Evolutionary conservation across 73 alveolate species (phyloP).

Genomic region (Paramecium tetraurelia): DNA sequence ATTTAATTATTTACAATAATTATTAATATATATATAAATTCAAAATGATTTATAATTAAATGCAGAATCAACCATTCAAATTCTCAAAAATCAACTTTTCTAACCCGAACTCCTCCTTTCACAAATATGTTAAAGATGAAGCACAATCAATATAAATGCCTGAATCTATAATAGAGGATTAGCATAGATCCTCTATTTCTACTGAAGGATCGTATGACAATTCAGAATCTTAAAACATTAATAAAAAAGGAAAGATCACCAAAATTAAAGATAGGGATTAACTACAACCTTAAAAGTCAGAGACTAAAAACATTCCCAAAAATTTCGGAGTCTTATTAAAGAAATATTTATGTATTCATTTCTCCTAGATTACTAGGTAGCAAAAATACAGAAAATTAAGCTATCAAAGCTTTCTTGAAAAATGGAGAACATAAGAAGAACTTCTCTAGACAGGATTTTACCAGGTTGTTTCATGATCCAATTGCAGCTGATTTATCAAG

Average conservation of each 20-base stretch:
- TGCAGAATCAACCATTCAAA: not conserved
- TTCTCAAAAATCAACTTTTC: not conserved
- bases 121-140: not conserved
- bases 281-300: not conserved
- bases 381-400: not conserved
- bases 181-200: not conserved
- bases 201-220: not conserved
- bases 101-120: not conserved
- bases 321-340: conserved; percentile 31
- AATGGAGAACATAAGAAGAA: conserved; percentile 29
- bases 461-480: not conserved
- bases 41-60: not conserved
- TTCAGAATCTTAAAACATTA: not conserved
- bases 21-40: not conserved
- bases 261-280: not conserved
- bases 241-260: not conserved
- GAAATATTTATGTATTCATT: conserved; percentile 1
- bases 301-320: conserved; percentile 32
- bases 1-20: not conserved
- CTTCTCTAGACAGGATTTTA: conserved; percentile 39
- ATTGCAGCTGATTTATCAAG: conserved; percentile 3
- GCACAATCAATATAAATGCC: no score
- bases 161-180: not conserved
- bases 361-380: not conserved
- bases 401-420: conserved; percentile 3